Conservation (phyloP, 257 asterid species). For the Solanum lycopersicoides region DNA sequence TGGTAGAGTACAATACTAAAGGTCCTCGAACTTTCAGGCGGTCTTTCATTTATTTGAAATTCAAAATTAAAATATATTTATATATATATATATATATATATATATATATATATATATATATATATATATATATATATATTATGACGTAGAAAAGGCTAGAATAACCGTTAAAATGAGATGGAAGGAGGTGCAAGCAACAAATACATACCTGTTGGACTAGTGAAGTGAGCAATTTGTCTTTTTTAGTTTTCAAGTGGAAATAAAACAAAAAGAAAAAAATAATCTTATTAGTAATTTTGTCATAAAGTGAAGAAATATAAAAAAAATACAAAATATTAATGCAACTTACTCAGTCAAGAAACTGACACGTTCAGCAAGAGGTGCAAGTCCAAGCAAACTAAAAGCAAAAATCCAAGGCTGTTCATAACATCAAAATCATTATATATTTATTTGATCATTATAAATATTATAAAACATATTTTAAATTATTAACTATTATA, state of each 20-base stretch:
- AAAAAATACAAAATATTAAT: not conserved
- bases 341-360: conserved; percentile 34
- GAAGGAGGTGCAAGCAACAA: not conserved
- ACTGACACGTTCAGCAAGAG: conserved; percentile 39
- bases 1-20: no score
- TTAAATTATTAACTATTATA: not conserved
- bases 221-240: conserved; percentile 35
- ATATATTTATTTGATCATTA: not conserved
- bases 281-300: not conserved
- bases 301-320: not conserved
- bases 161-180: not conserved
- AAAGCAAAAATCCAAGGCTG: conserved; percentile 36
- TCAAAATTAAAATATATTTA: not conserved
- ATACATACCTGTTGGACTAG: conserved; percentile 33
- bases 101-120: no score
- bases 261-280: not conserved
- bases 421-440: not conserved
- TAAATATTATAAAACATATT: not conserved
- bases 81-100: no score
- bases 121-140: no score
- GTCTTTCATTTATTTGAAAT: no score
- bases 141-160: not conserved
- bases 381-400: conserved; percentile 34
- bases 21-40: no score
- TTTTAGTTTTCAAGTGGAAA: not conserved